A percentile compares a stretch with the other conserved stretches of the same genome.
Conservation (phyloP, 805 yeast genomes). For the Candida anglica region DNA sequence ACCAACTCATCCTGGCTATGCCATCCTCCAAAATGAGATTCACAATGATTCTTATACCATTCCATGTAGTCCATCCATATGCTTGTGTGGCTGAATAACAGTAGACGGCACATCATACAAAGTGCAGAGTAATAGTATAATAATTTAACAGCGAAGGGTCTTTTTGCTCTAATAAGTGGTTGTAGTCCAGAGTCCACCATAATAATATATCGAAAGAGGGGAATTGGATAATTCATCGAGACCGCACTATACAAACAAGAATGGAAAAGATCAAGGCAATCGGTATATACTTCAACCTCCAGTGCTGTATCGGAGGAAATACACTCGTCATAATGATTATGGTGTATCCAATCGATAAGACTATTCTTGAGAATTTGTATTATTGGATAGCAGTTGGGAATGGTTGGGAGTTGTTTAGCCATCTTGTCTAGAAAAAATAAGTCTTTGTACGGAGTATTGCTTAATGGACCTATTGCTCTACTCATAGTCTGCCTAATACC, state of each 20-base stretch:
- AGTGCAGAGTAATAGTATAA: slow-evolving; percentile 18
- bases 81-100: slow-evolving; percentile 15
- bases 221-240: slow-evolving; percentile 22
- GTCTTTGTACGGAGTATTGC: background rate
- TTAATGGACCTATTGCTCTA: background rate
- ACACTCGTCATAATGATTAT: slow-evolving; percentile 1
- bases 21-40: slow-evolving; percentile 1
- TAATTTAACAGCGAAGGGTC: slow-evolving; percentile 22
- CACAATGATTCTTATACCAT: slow-evolving; percentile 11
- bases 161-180: slow-evolving; percentile 14
- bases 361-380: slow-evolving; percentile 6
- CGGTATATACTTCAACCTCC: slow-evolving; percentile 3
- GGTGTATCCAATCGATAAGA: slow-evolving; percentile 2
- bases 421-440: no score
- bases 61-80: slow-evolving; percentile 24
- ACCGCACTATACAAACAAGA: slow-evolving; percentile 10
- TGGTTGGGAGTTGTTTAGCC: no score
- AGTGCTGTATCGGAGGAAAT: slow-evolving; percentile 1
- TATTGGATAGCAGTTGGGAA: slow-evolving; percentile 4
- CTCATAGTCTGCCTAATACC: slow-evolving; percentile 11
- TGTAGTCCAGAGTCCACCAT: slow-evolving; percentile 12
- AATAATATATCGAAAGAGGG: slow-evolving; percentile 25
- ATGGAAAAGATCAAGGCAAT: slow-evolving; percentile 11
- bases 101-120: slow-evolving; percentile 16
- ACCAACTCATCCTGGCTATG: slow-evolving; percentile 4